These are phyloP conservation scores for Yamadazyma spencermartinsiae DNA, from an alignment of 1,139 yeast species.

Conservation along the genomic window DNA sequence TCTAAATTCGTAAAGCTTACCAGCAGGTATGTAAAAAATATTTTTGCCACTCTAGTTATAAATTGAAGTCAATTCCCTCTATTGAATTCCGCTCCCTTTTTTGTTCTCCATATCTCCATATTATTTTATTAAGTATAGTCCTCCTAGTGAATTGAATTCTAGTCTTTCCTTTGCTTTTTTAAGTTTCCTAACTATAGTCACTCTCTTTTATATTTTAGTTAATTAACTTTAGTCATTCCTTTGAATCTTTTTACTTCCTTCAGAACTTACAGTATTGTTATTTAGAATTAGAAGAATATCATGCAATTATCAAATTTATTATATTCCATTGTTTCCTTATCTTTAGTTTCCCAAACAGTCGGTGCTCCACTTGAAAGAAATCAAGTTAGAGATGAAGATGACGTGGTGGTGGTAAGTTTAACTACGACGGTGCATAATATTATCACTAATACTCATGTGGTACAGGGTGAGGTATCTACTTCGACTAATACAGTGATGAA, in stretches of 20 bases:
- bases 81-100: background rate
- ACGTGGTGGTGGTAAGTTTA: constrained; percentile 35
- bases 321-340: constrained; percentile 19
- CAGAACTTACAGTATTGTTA: constrained; percentile 12
- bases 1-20: constrained; percentile 1
- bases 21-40: background rate
- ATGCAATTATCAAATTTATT: constrained; percentile 38
- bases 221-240: constrained; percentile 26
- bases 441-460: constrained; percentile 35
- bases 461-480: constrained; percentile 33
- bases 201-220: constrained; percentile 13
- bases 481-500: constrained; percentile 29
- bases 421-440: constrained; percentile 38
- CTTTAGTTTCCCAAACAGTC: constrained; percentile 22
- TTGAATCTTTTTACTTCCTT: constrained; percentile 14
- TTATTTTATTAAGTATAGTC: background rate
- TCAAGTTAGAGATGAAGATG: constrained; percentile 28
- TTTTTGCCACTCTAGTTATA: background rate
- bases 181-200: constrained; percentile 14
- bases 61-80: background rate
- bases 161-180: constrained; percentile 4
- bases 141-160: constrained; percentile 9
- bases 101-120: background rate
- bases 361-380: constrained; percentile 29
- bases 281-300: constrained; percentile 4